Evolutionary conservation across 352 stramenopile species (phyloP), one percentile per base, ranked within the genome.

Genomic region (Phytopythium cucurbitacearum): DNA sequence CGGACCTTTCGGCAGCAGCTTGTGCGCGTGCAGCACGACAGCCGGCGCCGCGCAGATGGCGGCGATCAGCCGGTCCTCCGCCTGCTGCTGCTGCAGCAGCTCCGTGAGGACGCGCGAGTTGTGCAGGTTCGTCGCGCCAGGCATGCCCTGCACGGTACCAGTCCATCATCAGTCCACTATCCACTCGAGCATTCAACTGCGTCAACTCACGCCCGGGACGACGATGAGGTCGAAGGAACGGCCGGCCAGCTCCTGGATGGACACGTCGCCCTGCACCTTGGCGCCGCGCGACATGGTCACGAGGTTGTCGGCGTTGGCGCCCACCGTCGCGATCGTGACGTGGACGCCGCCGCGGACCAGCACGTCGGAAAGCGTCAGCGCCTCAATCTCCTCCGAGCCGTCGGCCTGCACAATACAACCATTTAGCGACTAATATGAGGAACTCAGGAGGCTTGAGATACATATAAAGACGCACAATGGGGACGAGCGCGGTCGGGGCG

Each of bases 331-430:
- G 7, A 91, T 46, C 36, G 80, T 93, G 28, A 89, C 78, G 48
- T 80, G 43, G 15, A 91, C 67, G 35, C 78, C 80, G 16, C 79
- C 83, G 47, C 80, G 80, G 40, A 79, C 73, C 40, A 94, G 65
- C 41, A 94, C 80, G 48, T 91, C 76, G 1, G 80, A 70, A 9
- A 94, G 53, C 34, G 80, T 84, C 48, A 90, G 71, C 16, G 83
- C 83, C 61, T 94, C 83, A 56, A 91, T 90, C 53, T 94, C 83
- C 71, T 94, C 83, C 32, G 64, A 89, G 40, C 76, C 83, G 57
- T 91, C 79, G n/a, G 80, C 83, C 83, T 91, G 11, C 10, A 1
- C 1, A 35, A 5, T 33, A 44, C 3, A 59, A 53, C 3, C 15
- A 40, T 37, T 28, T n/a, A 28, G 7, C 46, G 1, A 12, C 51